Evolutionary conservation across 805 yeast species (phyloP).

Genomic region (Candida krabiensis): DNA sequence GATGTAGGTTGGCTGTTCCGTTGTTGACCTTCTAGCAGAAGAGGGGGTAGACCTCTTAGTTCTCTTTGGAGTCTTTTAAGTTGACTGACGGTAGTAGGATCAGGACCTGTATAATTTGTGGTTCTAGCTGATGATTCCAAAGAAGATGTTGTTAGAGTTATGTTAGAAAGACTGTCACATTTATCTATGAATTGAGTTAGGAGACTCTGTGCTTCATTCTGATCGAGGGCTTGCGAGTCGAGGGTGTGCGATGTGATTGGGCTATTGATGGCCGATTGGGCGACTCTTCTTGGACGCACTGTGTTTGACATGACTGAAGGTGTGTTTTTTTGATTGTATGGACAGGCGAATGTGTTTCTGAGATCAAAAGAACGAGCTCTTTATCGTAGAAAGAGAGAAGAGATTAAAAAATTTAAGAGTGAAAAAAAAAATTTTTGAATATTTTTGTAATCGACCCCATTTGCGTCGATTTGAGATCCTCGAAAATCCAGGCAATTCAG

Average conservation of each 20-base stretch:
- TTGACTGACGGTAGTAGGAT: slow-evolving; percentile 31
- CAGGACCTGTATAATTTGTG: slow-evolving; percentile 24
- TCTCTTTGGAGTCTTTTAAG: slow-evolving; percentile 38
- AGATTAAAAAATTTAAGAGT: too few relatives aligned
- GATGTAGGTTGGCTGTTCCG: background rate
- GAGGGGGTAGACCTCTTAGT: slow-evolving; percentile 37
- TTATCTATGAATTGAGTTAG: slow-evolving; percentile 27
- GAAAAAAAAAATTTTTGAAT: slow-evolving; percentile 4
- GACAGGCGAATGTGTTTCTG: too few relatives aligned
- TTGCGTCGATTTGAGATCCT: background rate
- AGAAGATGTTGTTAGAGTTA: slow-evolving; percentile 8
- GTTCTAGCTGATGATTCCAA: slow-evolving; percentile 6
- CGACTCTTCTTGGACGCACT: slow-evolving; percentile 41
- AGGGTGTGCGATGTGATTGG: slow-evolving; percentile 44
- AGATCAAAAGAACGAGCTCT: too few relatives aligned
- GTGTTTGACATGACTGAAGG: slow-evolving; percentile 27
- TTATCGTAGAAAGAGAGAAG: too few relatives aligned
- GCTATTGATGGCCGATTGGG: slow-evolving; percentile 45
- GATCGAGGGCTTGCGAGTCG: slow-evolving; percentile 14
- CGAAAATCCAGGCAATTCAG: slow-evolving; percentile 1
- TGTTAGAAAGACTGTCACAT: slow-evolving; percentile 19
- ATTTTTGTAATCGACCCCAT: slow-evolving; percentile 2
- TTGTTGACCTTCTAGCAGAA: slow-evolving; percentile 26
- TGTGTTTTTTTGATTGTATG: background rate
- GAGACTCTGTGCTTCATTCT: slow-evolving; percentile 24